phyloP scores from a whole-genome alignment of 176 grass and related monocot genomes.

The Cocos nucifera region DNA sequence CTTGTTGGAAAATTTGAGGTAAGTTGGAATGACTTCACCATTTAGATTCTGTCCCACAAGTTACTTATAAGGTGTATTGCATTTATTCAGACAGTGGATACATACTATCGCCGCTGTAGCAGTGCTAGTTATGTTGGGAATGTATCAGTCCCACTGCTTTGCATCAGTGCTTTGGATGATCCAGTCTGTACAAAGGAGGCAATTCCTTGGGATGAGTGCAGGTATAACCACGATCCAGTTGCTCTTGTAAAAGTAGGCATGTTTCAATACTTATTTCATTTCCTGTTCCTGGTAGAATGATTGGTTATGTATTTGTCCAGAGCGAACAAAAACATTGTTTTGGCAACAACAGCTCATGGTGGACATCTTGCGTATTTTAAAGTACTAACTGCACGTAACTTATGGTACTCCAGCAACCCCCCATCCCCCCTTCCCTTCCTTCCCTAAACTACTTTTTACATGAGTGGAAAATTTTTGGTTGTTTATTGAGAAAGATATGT shows the following conservation, averaged over 20 bases:
- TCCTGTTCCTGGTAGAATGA: too few species aligned
- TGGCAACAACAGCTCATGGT: slow-evolving; percentile 84
- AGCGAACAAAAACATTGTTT: slow-evolving; percentile 87
- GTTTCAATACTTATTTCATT: slow-evolving; percentile 11
- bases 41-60: background rate
- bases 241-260: slow-evolving; percentile 1
- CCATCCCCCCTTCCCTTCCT: background rate
- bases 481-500: too few species aligned
- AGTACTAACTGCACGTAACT: slow-evolving; percentile 60
- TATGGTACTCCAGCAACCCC: slow-evolving; percentile 42
- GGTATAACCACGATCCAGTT: slow-evolving; percentile 27
- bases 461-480: background rate
- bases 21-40: background rate
- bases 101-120: slow-evolving; percentile 88
- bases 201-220: slow-evolving; percentile 98
- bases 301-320: slow-evolving; percentile 38
- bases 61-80: slow-evolving; percentile 3
- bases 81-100: slow-evolving; percentile 80
- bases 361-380: slow-evolving; percentile 94
- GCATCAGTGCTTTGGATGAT: slow-evolving; percentile 91
- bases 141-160: slow-evolving; percentile 76
- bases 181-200: slow-evolving; percentile 90
- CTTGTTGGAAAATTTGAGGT: slow-evolving; percentile 85
- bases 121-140: slow-evolving; percentile 72
- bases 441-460: background rate